Conservation (phyloP, 2,329 filamentous ascomycete genomes). For the Venturia effusa region DNA sequence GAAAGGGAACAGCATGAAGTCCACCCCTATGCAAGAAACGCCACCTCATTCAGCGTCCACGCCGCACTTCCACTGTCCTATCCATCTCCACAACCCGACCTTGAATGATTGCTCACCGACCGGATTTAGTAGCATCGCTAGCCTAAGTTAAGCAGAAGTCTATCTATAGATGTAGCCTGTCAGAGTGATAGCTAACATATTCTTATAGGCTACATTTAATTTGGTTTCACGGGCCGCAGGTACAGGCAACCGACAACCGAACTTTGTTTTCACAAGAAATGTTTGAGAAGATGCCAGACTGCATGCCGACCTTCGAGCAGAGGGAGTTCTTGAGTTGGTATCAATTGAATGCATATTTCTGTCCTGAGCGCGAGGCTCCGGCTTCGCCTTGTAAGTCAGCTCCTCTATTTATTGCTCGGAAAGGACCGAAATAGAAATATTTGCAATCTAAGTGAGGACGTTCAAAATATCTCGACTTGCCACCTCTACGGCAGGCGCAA, state of each 20-base stretch:
- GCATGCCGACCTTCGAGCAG: background rate
- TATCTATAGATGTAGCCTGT: background rate
- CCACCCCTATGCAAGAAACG: background rate
- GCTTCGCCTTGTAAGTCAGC: background rate
- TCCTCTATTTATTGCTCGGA: background rate
- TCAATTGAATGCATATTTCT: background rate
- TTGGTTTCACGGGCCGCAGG: background rate
- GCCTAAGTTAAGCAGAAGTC: background rate
- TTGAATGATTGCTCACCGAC: background rate
- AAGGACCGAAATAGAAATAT: background rate
- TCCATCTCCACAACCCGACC: background rate
- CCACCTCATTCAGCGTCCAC: background rate
- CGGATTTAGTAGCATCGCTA: background rate
- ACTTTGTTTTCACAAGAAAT: background rate
- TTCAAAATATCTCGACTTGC: background rate
- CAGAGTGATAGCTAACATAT: background rate
- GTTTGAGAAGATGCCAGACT: conserved; percentile 1
- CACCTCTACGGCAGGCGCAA: background rate
- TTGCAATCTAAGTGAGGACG: background rate
- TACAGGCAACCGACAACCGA: background rate
- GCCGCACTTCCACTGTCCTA: background rate
- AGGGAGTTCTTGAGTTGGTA: background rate
- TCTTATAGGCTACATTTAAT: background rate
- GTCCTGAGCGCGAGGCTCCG: background rate
- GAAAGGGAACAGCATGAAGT: background rate